Base-by-base conservation (phyloP, 192 early-diverging fungal genomes). In the Phlyctochytrium planicorne region DNA sequence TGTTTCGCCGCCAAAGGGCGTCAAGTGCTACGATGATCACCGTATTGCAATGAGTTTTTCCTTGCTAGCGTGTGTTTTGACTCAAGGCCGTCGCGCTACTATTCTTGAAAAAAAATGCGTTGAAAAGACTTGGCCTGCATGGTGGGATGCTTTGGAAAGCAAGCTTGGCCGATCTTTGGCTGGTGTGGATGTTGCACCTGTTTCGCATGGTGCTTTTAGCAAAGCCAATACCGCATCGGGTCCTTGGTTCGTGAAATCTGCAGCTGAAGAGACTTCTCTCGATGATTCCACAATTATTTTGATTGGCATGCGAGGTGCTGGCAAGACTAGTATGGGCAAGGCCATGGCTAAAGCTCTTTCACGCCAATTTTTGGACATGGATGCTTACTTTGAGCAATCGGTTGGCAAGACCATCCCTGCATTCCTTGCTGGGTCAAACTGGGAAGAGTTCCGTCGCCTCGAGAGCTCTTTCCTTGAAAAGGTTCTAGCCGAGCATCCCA, bases 251-350 rank as follows among this genome's bases (percentile, higher is more conserved):
- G 57, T 59, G 30, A 27, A 23, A 25, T n/a, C n/a, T n/a, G n/a
- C n/a, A n/a, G n/a, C n/a, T n/a, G n/a, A n/a, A n/a, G 50, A 60
- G 2, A 0, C 67, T 0, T 67, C 20, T 20, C 37, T 73, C 2
- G 59, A 75, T 56, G 75, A 84, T 35, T 68, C 85, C 0, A 84
- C 90, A 25, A 74, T 96, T n/a, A 86, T 99, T 16, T 75, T 99
- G n/a, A 91, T 99, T 70, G 97, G 97, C 40, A 99, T 99, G 97
- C 90, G 97, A 66, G 97, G 95, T 53, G 95, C 88, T 2, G 97
- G 97, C 59, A 99, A 99, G 78, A 93, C 94, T 0, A 84, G 90
- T 2, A 83, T 95, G 65, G 95, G 95, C 31, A 81, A 78, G 53
- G 81, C 83, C 29, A 90, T 88, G 16, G 92, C 95, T 1, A 78